A percentile compares a stretch with the other conserved stretches of the same genome.
Conservation (phyloP, 2,329 filamentous ascomycete genomes). For the Thyridium curvatum region DNA sequence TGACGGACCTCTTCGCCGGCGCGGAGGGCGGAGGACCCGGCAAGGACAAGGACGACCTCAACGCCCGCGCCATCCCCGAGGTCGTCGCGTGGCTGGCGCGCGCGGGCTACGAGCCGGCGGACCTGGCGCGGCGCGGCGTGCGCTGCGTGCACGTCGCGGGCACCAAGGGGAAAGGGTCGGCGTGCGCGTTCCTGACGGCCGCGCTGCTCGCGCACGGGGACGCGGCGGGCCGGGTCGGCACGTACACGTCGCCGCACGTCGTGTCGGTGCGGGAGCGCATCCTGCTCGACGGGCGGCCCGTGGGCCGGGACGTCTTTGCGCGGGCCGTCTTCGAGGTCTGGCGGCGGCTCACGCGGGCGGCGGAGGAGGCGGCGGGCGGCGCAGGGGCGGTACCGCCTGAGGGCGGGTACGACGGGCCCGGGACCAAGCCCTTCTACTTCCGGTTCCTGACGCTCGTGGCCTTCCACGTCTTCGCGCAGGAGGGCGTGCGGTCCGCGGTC, state of each 20-base stretch:
- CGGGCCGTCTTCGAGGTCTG: conserved; percentile 80
- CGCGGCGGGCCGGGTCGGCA: conserved; percentile 48
- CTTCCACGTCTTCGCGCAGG: conserved; percentile 71
- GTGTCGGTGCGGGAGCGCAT: conserved; percentile 81
- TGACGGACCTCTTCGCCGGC: conserved; percentile 43
- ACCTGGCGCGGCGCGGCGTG: conserved; percentile 32
- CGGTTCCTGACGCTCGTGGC: conserved; percentile 86
- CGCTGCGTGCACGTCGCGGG: conserved; percentile 76
- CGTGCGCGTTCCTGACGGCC: conserved; percentile 74
- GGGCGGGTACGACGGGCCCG: conserved; percentile 45
- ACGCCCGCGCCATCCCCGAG: conserved; percentile 71
- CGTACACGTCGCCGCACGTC: conserved; percentile 83
- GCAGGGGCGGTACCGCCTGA: conserved; percentile 24
- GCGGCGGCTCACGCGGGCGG: conserved; percentile 49
- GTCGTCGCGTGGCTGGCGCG: conserved; percentile 72
- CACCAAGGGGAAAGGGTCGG: conserved; percentile 91
- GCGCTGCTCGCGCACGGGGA: conserved; percentile 47
- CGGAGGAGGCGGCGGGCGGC: conserved; percentile 23
- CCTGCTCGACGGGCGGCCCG: conserved; percentile 65
- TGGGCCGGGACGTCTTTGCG: conserved; percentile 64
- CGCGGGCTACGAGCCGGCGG: conserved; percentile 59
- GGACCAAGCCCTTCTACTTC: conserved; percentile 83
- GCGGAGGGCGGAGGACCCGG: conserved; percentile 2
- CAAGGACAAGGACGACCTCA: conserved; percentile 55
- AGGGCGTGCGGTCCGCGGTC: conserved; percentile 72